A percentile compares a stretch with the other conserved stretches of the same genome.
Evolutionary conservation across 768 basidiomycete species (phyloP).

Genomic region (Phlebiopsis flavidoalba): DNA sequence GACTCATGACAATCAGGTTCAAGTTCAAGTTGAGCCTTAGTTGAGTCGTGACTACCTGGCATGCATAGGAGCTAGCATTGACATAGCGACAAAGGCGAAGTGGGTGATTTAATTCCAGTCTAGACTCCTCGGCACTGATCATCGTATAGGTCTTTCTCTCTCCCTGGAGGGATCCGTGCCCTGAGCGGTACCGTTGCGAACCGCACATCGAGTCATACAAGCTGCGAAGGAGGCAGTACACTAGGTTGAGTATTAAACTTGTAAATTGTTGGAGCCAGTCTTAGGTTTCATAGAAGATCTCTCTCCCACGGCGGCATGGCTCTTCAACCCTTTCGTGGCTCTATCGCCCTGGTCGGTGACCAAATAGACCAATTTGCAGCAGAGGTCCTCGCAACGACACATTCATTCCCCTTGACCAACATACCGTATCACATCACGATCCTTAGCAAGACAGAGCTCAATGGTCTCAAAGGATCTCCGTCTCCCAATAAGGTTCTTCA

Average conservation of each 20-base stretch:
- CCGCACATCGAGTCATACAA: neutral
- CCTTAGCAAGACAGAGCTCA: constrained; percentile 35
- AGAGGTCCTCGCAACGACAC: neutral
- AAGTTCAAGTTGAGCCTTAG: no score
- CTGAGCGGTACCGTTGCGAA: neutral
- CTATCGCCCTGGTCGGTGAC: constrained; percentile 6
- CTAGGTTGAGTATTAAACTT: neutral
- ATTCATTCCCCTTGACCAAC: constrained; percentile 1
- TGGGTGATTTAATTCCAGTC: no score
- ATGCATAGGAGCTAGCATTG: no score
- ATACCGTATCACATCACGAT: constrained; percentile 37
- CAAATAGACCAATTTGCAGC: constrained; percentile 7
- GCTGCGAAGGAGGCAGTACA: neutral
- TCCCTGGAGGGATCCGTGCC: no score
- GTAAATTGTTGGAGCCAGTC: no score
- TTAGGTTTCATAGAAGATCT: no score
- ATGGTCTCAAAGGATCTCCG: constrained; percentile 5
- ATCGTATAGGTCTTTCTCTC: no score
- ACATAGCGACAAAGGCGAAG: no score
- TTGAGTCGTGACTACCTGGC: no score
- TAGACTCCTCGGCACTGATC: no score
- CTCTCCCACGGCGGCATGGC: neutral
- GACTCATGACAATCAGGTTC: no score
- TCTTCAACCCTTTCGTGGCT: constrained; percentile 9
- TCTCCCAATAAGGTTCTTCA: constrained; percentile 13